These are phyloP conservation scores for Stellera chamaejasme DNA, from an alignment of 345 rosid species.

Conservation along the genomic window DNA sequence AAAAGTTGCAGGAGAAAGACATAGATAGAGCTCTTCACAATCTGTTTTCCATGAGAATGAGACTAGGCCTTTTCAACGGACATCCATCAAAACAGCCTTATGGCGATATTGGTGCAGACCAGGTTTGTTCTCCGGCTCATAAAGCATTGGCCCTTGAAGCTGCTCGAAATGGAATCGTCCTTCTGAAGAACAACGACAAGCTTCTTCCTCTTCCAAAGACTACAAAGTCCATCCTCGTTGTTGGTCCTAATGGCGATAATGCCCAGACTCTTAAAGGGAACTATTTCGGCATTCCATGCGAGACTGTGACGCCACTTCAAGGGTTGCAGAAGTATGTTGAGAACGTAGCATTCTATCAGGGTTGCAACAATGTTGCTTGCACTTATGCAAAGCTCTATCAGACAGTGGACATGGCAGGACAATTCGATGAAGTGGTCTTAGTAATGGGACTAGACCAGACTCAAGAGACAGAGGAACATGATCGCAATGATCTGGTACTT, in stretches of 20 bases:
- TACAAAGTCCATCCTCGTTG: constrained; percentile 49
- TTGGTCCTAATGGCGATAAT: constrained; percentile 75
- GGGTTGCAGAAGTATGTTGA: constrained; percentile 46
- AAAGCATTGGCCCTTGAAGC: constrained; percentile 79
- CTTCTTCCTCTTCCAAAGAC: constrained; percentile 56
- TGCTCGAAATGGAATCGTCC: constrained; percentile 81
- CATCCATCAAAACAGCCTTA: constrained; percentile 45
- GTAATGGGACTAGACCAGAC: constrained; percentile 83
- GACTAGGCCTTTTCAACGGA: constrained; percentile 87
- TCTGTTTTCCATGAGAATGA: constrained; percentile 70
- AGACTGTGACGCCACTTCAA: constrained; percentile 42
- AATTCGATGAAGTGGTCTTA: constrained; percentile 60
- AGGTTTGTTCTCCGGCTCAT: constrained; percentile 64
- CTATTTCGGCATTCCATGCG: constrained; percentile 81
- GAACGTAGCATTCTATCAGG: constrained; percentile 35
- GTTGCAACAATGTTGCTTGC: constrained; percentile 68
- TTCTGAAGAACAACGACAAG: constrained; percentile 51
- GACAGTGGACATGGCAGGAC: constrained; percentile 44
- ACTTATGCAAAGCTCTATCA: constrained; percentile 38
- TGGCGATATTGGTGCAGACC: constrained; percentile 54
- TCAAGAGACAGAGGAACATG: constrained; percentile 65
- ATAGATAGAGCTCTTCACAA: constrained; percentile 70
- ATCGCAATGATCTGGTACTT: constrained; percentile 56
- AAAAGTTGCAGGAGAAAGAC: constrained; percentile 45
- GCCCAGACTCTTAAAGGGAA: constrained; percentile 61